Evolutionary conservation across 2,329 filamentous ascomycete species (phyloP).

Genomic region (Verticillium nonalfalfae): DNA sequence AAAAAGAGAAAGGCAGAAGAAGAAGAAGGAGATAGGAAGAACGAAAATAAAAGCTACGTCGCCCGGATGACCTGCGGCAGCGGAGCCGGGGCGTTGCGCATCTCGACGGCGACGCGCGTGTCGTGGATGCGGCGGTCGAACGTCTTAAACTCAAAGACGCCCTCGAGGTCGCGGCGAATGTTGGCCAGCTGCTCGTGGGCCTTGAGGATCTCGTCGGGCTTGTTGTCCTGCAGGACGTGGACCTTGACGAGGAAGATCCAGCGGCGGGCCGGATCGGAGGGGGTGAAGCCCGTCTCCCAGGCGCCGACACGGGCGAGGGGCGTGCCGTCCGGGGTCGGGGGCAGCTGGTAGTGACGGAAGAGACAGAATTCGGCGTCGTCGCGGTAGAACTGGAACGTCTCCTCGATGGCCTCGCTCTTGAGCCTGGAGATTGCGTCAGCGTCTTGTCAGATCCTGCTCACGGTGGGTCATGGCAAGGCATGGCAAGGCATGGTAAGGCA

Average conservation of each 20-base stretch:
- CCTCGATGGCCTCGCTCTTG: constrained; percentile 46
- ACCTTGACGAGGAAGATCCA: constrained; percentile 52
- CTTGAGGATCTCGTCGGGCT: constrained; percentile 50
- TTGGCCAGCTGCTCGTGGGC: constrained; percentile 44
- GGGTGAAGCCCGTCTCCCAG: constrained; percentile 36
- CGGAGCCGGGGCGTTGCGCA: constrained; percentile 27
- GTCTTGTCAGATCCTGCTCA: too few species aligned
- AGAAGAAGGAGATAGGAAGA: too few species aligned
- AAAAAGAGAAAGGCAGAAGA: too few species aligned
- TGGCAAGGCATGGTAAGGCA: too few species aligned
- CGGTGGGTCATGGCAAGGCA: too few species aligned
- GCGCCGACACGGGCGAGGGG: constrained; percentile 34
- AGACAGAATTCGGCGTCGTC: constrained; percentile 50
- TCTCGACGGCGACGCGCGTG: constrained; percentile 35
- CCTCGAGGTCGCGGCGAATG: constrained; percentile 39
- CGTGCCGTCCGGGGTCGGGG: constrained; percentile 21
- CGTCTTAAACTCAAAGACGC: constrained; percentile 44
- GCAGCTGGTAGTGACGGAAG: constrained; percentile 37
- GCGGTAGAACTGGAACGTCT: constrained; percentile 45
- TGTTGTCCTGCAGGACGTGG: constrained; percentile 48
- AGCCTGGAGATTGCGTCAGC: constrained; percentile 26
- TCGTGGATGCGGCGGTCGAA: constrained; percentile 49
- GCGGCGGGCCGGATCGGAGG: constrained; percentile 39
- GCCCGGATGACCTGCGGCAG: constrained; percentile 16
- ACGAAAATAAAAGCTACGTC: background rate